phyloP scores from a whole-genome alignment of 2,329 filamentous ascomycete genomes.

The Penicillium sp. region DNA sequence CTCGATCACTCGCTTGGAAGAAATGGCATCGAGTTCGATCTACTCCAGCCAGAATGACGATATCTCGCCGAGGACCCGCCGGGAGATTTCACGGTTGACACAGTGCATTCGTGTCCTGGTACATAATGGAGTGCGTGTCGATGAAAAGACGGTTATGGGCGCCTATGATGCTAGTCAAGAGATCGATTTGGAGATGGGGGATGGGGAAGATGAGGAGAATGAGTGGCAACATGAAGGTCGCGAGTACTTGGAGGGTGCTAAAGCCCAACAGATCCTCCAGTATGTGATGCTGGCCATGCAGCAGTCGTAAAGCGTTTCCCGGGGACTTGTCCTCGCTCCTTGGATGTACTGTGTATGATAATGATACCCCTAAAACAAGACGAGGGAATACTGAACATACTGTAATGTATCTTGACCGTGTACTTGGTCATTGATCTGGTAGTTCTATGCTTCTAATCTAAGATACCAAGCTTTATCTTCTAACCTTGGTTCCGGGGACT shows the following conservation, averaged over 20 bases:
- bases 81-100: constrained; percentile 80
- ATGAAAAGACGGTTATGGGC: constrained; percentile 80
- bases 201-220: constrained; percentile 38
- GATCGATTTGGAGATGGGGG: constrained; percentile 48
- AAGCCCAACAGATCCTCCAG: constrained; percentile 39
- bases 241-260: constrained; percentile 43
- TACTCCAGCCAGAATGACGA: constrained; percentile 95
- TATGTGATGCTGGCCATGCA: constrained; percentile 28
- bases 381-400: neutral
- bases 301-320: constrained; percentile 6
- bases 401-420: neutral
- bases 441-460: too few relatives aligned
- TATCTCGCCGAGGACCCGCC: constrained; percentile 70
- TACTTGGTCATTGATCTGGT: neutral
- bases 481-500: too few relatives aligned
- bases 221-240: constrained; percentile 34
- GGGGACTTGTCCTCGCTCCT: neutral
- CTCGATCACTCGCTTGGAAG: constrained; percentile 79
- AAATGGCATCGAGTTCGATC: constrained; percentile 76
- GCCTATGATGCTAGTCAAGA: constrained; percentile 81
- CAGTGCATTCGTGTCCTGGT: constrained; percentile 80
- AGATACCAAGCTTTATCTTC: too few relatives aligned
- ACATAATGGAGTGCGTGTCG: constrained; percentile 75
- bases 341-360: constrained; percentile 13
- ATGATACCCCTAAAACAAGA: constrained; percentile 13